A percentile compares a stretch with the other conserved stretches of the same genome.
These are phyloP conservation scores for Prunus davidiana DNA, from an alignment of 306 rosid genomes.

Conservation along the genomic window DNA sequence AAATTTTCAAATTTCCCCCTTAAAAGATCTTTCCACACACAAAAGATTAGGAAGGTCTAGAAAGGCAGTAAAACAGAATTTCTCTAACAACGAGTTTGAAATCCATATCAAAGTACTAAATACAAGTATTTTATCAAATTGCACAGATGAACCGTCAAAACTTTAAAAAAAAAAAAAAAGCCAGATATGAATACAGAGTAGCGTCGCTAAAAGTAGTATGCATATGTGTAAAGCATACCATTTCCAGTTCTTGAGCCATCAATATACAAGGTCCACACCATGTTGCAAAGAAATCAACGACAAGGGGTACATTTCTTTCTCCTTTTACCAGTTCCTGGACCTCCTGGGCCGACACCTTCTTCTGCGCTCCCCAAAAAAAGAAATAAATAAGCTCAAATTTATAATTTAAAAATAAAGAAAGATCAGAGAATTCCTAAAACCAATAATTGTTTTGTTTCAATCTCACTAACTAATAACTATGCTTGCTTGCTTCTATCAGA, in stretches of 20 bases:
- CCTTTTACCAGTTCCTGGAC: constrained; percentile 89
- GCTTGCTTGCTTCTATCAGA: background rate
- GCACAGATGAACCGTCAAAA: background rate
- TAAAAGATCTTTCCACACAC: background rate
- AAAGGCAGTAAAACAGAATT: background rate
- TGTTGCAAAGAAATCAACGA: constrained; percentile 86
- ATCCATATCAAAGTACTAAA: background rate
- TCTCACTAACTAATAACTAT: too few species aligned
- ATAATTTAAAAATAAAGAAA: background rate
- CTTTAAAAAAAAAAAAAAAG: background rate
- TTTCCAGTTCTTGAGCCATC: constrained; percentile 98
- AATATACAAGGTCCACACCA: constrained; percentile 98
- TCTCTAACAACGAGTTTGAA: background rate
- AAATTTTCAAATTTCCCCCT: too few species aligned
- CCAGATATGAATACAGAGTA: background rate
- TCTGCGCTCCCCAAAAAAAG: constrained; percentile 47
- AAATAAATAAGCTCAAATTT: constrained; percentile 14
- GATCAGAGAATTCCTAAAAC: too few species aligned
- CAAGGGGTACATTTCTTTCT: constrained; percentile 75
- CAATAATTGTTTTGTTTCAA: too few species aligned
- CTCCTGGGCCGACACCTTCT: constrained; percentile 75
- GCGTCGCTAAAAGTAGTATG: background rate
- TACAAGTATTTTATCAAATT: background rate
- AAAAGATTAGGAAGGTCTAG: background rate
- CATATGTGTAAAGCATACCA: constrained; percentile 43